phyloP scores from a whole-genome alignment of 805 yeast species.

The Teunomyces atbi region DNA sequence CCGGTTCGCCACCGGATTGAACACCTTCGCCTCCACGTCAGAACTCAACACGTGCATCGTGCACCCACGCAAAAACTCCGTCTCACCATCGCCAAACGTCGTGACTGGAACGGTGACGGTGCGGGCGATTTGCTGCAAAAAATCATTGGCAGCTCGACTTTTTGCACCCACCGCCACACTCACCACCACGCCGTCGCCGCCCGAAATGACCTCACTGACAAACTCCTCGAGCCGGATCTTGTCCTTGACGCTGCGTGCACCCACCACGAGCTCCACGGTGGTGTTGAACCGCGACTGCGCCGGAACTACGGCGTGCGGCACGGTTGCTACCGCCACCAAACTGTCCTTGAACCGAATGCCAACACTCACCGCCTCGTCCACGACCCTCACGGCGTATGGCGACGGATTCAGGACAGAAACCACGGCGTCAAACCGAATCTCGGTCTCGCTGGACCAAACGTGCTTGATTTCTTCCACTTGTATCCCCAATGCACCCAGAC shows the following conservation, averaged over 20 bases:
- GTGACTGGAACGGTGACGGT: constrained; percentile 25
- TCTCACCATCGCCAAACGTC: constrained; percentile 17
- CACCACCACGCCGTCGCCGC: constrained; percentile 28
- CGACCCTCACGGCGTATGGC: not conserved
- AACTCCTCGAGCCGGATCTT: constrained; percentile 27
- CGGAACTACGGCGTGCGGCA: constrained; percentile 20
- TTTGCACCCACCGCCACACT: constrained; percentile 22
- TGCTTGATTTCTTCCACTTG: not conserved
- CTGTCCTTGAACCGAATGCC: constrained; percentile 1
- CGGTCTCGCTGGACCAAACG: not conserved
- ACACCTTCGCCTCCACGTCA: constrained; percentile 52
- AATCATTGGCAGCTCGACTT: constrained; percentile 10
- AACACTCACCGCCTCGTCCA: not conserved
- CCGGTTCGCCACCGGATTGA: constrained; percentile 53
- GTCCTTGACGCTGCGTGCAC: constrained; percentile 12
- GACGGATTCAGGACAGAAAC: not conserved
- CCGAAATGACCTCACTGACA: constrained; percentile 40
- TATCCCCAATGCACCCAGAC: not conserved
- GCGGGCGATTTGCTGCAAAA: constrained; percentile 19
- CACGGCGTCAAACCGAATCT: not conserved
- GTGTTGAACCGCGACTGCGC: constrained; percentile 16
- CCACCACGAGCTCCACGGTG: constrained; percentile 11
- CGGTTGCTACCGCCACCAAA: not conserved
- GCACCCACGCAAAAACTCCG: constrained; percentile 20
- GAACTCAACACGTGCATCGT: constrained; percentile 56